phyloP scores from a whole-genome alignment of 208 protist species.

The Vickermania ingenoplastis region DNA sequence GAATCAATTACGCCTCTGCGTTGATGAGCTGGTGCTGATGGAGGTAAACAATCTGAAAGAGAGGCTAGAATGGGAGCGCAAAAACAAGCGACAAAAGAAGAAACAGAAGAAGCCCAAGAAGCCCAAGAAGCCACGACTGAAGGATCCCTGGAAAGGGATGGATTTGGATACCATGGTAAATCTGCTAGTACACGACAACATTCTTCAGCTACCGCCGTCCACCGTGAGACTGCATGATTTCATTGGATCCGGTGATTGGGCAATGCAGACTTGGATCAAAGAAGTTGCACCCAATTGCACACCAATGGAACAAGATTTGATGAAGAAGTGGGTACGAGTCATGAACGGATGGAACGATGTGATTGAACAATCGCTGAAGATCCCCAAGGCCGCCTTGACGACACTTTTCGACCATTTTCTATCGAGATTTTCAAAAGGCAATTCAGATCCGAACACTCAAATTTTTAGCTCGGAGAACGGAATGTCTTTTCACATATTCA shows the following conservation, averaged over 20 bases:
- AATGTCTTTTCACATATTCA: background rate
- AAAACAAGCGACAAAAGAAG: conserved; percentile 58
- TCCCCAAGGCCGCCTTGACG: conserved; percentile 73
- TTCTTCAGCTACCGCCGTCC: conserved; percentile 57
- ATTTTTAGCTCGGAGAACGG: background rate
- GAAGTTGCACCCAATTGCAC: conserved; percentile 14
- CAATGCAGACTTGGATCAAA: conserved; percentile 42
- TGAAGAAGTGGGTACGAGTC: conserved; percentile 83
- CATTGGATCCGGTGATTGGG: conserved; percentile 38
- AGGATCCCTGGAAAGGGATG: conserved; percentile 77
- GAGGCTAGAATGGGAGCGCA: conserved; percentile 65
- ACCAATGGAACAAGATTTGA: conserved; percentile 55
- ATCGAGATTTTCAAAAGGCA: background rate
- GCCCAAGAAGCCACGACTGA: conserved; percentile 69
- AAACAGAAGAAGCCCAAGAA: conserved; percentile 50
- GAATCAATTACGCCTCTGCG: conserved; percentile 75
- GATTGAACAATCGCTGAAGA: conserved; percentile 57
- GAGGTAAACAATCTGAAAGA: conserved; percentile 90
- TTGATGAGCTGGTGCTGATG: conserved; percentile 88
- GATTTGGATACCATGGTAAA: conserved; percentile 78
- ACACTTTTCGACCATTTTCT: conserved; percentile 39
- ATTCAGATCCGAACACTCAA: background rate
- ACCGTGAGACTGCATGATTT: conserved; percentile 45
- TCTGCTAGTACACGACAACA: conserved; percentile 72
- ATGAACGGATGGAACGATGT: conserved; percentile 68